Percentiles rank a stretch among this genome's conserved stretches.
phyloP scores from a whole-genome alignment of 2,329 filamentous ascomycete genomes.

The Colletotrichum tabaci region DNA sequence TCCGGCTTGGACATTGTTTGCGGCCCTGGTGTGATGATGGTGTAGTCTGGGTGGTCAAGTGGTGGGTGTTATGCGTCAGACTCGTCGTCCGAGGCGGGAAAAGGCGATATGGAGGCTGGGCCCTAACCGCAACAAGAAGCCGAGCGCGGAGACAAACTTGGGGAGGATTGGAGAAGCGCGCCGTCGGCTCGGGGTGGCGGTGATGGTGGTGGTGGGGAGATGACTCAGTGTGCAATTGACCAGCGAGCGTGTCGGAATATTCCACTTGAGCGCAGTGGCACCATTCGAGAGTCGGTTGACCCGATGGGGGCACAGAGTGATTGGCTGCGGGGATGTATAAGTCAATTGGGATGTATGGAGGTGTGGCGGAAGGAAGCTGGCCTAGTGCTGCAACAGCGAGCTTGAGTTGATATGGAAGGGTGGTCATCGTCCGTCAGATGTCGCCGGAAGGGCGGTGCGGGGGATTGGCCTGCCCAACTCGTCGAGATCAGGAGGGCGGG shows the following conservation, averaged over 20 bases:
- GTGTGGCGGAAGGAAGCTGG: background rate
- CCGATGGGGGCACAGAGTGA: background rate
- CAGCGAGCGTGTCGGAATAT: background rate
- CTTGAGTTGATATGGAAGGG: background rate
- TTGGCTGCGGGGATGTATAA: background rate
- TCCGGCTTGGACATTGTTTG: slow-evolving; percentile 35
- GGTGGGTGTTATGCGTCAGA: background rate
- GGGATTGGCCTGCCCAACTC: background rate
- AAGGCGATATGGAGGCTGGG: no score
- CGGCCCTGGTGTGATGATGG: slow-evolving; percentile 14
- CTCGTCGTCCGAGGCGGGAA: background rate
- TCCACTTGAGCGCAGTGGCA: background rate
- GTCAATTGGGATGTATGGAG: background rate
- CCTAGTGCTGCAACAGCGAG: background rate
- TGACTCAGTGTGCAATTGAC: slow-evolving; percentile 5
- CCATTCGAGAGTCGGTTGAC: background rate
- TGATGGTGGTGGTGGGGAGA: background rate
- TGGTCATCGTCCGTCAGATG: background rate
- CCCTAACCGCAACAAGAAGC: no score
- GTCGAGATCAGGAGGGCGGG: slow-evolving; percentile 2
- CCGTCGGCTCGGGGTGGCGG: no score
- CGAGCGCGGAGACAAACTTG: background rate
- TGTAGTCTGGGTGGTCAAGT: background rate
- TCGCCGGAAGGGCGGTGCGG: slow-evolving; percentile 7
- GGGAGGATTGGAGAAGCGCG: background rate